Base-by-base conservation (phyloP, 1,139 yeast genomes). In the Diutina ranongensis region DNA sequence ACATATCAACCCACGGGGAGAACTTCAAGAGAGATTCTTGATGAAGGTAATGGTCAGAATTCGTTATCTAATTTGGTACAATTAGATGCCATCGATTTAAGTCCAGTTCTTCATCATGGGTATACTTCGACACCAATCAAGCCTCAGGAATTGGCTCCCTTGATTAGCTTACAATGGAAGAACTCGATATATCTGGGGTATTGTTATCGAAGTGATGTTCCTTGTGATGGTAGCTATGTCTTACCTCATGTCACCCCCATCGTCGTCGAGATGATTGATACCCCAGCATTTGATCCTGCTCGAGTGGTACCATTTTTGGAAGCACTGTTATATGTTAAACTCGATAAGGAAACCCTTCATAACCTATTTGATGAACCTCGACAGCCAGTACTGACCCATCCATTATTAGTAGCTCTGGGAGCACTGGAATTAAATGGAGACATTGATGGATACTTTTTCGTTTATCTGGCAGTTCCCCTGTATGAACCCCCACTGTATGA, bases 261-360 rank as follows among this genome's bases (percentile, higher is more conserved):
- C 8, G 58, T 78, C 33, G 65, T 81, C 4, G 94, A 83, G 55
- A 62, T 83, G 36, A 76, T 83, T 2, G 94, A 83, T 54, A 80
- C 89, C 0, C 87, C 88, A 0, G 77, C 82, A 2, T 81, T 78
- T 57, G 74, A 78, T 45, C 75, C 82, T 1, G 75, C 73, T 44
- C 76, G 74, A 54, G 73, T 79, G 28, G 83, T 83, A 7, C 94
- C 94, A 0, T 83, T 83, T 53, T 59, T 83, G 34, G 92, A 83
- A 54, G 80, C 81, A 2, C 80, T 88, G 1, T 54, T 83, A 18
- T 80, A 81, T 55, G 66, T 79, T 36, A 71, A 78, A 50, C 57
- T 83, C 40, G 83, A 80, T 44, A 73, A 71, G 46, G 79, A 77
- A 35, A 70, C 78, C 13, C 60, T 83, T 35, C 71, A 70, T 45